Percentiles rank a stretch among this genome's conserved stretches.
These are phyloP conservation scores for Komagataella ulmi DNA, from an alignment of 805 yeast genomes.

Conservation along the genomic window DNA sequence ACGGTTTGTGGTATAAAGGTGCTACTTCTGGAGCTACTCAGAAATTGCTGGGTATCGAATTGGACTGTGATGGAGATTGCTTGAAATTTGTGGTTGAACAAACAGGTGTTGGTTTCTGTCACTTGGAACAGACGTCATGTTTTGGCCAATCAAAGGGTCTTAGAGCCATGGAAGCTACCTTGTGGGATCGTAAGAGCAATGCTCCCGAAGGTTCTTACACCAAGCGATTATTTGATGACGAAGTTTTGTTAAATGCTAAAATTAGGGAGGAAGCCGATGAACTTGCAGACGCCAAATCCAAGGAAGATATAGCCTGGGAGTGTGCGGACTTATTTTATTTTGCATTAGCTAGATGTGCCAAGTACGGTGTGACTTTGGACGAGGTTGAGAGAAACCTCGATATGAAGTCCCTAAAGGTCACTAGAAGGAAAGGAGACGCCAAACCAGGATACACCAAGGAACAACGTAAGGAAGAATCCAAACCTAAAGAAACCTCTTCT, in stretches of 20 bases:
- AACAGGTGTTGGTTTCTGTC: slow-evolving; percentile 85
- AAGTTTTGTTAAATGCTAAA: slow-evolving; percentile 65
- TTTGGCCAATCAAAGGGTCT: slow-evolving; percentile 66
- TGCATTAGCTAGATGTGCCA: slow-evolving; percentile 37
- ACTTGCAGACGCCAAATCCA: slow-evolving; percentile 65
- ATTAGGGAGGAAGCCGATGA: slow-evolving; percentile 96
- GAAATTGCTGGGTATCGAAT: slow-evolving; percentile 45
- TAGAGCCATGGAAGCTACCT: slow-evolving; percentile 49
- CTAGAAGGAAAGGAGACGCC: slow-evolving; percentile 94
- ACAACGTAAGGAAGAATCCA: slow-evolving; percentile 5
- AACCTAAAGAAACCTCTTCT: slow-evolving; percentile 14
- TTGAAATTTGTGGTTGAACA: slow-evolving; percentile 80
- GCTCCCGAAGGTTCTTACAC: slow-evolving; percentile 97
- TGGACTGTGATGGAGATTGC: slow-evolving; percentile 91
- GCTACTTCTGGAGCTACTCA: slow-evolving; percentile 95
- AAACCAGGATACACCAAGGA: slow-evolving; percentile 56
- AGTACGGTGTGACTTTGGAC: slow-evolving; percentile 63
- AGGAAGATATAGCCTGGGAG: slow-evolving; percentile 81
- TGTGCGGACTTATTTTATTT: slow-evolving; percentile 78
- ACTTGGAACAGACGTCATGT: slow-evolving; percentile 69
- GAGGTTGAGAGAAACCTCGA: slow-evolving; percentile 83
- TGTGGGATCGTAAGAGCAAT: slow-evolving; percentile 41
- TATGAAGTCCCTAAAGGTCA: slow-evolving; percentile 70
- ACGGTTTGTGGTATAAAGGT: slow-evolving; percentile 94
- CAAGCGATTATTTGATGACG: slow-evolving; percentile 72